Base-by-base conservation (phyloP, 192 early-diverging fungal species). In the Chytriomyces sp. region DNA sequence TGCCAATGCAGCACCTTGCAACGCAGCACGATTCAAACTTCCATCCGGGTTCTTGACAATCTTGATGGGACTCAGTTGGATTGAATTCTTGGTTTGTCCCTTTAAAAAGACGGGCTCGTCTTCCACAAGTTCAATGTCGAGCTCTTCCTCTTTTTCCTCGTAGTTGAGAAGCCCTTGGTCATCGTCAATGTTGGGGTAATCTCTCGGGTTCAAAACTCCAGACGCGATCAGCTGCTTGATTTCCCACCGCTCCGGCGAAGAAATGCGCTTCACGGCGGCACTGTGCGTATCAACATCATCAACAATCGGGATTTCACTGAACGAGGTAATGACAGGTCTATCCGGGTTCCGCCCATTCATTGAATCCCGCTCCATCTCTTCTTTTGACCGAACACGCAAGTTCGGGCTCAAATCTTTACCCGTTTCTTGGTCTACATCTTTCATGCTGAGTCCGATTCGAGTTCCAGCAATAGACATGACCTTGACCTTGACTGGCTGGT, bases 11-110 rank as follows among this genome's bases (percentile, higher is more conserved):
- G 96, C 96, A 13, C 98, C 96, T 3, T 93, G 91, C 59, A 99
- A 80, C 7, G 98, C 98, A 0, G 97, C 96, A 5, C 97, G 89
- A 80, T 99, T 98, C 84, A 99, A 78, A 13, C 94, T 93, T 23
- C 98, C 98, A 78, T 98, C 98, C 2, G 97, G 97, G 50, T 95
- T 97, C 83, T 98, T 98, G 50, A 99, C 95, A 28, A 99, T 94
- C 82, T 98, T 99, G 80, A 99, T 91, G 10, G 98, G 98, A 80
- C 91, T 93, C 16, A 99, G 85, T 69, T 95, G 91, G 24, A 97
- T 79, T 0, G 92, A 89, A 62, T 92, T 89, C 67, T 89, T 88
- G 0, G 94, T 95, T 72, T 99, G 98, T 13, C 98, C 98, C 66
- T 91, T 91, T 79, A 99, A 82, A 81, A 99, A 99, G 26, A 91